Evolutionary conservation across 371 early-diverging fungal genomes (phyloP).

Genomic region (Rhizomucor pusillus): DNA sequence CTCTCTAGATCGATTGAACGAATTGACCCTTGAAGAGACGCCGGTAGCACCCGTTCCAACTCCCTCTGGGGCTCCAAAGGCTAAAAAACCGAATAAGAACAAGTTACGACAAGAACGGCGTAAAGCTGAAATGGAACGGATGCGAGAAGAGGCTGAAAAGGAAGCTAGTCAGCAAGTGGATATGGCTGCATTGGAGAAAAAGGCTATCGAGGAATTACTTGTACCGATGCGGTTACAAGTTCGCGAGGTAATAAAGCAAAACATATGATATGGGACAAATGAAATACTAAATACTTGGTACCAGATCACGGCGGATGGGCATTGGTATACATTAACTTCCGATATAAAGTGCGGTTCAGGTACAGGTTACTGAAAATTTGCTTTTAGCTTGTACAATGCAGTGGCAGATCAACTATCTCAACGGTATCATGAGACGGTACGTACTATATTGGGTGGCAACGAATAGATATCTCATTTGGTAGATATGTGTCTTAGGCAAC

Average conservation of each 20-base stretch:
- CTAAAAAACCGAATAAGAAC: conserved; percentile 66
- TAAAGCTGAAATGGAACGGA: conserved; percentile 71
- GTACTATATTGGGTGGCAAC: not conserved
- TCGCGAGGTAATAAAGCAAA: conserved; percentile 36
- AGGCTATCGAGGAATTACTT: conserved; percentile 61
- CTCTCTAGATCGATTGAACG: conserved; percentile 33
- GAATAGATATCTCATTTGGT: not conserved
- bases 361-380: too few species aligned
- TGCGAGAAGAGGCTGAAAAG: conserved; percentile 74
- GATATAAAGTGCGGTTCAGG: too few species aligned
- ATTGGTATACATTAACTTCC: conserved; percentile 80
- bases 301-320: conserved; percentile 79
- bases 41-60: conserved; percentile 13
- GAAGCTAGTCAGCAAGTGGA: conserved; percentile 80
- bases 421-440: conserved; percentile 49
- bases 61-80: conserved; percentile 12
- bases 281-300: not conserved
- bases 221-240: conserved; percentile 40
- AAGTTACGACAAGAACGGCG: conserved; percentile 69
- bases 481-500: conserved; percentile 16
- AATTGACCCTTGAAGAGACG: conserved; percentile 34
- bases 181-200: conserved; percentile 68
- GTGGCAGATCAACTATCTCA: conserved; percentile 74
- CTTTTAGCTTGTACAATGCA: conserved; percentile 77
- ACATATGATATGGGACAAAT: not conserved